A percentile compares a stretch with the other conserved stretches of the same genome.
These are phyloP conservation scores for Chlamydomonas reinhardtii DNA, from an alignment of 163 green algal genomes.

Conservation along the genomic window DNA sequence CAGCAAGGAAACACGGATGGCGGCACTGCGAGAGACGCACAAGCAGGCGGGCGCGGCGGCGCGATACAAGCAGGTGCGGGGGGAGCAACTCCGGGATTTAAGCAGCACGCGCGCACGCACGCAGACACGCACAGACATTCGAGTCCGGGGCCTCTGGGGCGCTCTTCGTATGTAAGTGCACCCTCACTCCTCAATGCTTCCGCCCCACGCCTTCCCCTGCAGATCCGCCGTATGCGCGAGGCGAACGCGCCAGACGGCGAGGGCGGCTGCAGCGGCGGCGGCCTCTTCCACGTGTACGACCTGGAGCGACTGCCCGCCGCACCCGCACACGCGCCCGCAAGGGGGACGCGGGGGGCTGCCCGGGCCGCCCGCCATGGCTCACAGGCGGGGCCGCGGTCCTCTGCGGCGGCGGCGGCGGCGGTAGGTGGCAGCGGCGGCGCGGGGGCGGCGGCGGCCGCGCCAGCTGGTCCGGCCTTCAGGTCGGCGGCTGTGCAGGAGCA, in stretches of 20 bases:
- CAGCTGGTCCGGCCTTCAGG: too few species aligned
- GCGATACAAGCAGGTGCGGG: slow-evolving; percentile 45
- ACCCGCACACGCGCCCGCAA: background rate
- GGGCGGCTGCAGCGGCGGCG: background rate
- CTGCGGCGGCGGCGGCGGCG: too few species aligned
- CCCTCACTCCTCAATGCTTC: too few species aligned
- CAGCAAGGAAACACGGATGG: background rate
- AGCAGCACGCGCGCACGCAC: too few species aligned
- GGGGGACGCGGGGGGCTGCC: background rate
- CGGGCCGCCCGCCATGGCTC: too few species aligned
- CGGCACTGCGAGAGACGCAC: slow-evolving; percentile 16
- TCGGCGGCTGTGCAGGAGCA: too few species aligned
- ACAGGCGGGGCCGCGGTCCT: too few species aligned
- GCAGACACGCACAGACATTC: too few species aligned
- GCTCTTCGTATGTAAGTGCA: too few species aligned
- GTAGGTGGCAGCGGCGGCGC: background rate
- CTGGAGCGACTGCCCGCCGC: slow-evolving; percentile 26
- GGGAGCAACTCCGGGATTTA: too few species aligned
- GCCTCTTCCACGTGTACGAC: slow-evolving; percentile 38
- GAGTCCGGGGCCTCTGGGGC: too few species aligned
- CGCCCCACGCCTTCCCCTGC: background rate
- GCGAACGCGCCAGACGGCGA: background rate
- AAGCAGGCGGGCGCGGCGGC: slow-evolving; percentile 15
- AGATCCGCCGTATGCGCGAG: slow-evolving; percentile 19
- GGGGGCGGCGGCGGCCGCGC: too few species aligned